Conservation (phyloP, 805 yeast species). For the Nakazawaea sp. region DNA sequence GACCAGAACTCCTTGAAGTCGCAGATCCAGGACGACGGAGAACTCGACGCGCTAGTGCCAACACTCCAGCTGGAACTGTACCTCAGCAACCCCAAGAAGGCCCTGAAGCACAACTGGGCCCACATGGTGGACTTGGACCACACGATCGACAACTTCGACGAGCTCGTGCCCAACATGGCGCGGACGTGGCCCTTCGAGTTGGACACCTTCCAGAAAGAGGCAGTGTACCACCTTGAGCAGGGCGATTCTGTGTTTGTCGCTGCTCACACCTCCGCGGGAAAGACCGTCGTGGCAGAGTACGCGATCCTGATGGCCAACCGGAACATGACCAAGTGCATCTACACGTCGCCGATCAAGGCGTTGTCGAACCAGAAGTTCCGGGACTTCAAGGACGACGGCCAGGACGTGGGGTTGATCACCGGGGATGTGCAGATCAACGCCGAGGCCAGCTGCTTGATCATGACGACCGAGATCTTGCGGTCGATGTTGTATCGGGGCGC, state of each 20-base stretch:
- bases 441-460: conserved; percentile 90
- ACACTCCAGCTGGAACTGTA: not conserved
- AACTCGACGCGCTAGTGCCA: not conserved
- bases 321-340: conserved; percentile 94
- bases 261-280: conserved; percentile 98
- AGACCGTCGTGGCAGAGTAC: conserved; percentile 96
- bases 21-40: conserved; percentile 31
- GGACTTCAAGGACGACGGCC: conserved; percentile 75
- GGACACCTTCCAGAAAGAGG: conserved; percentile 95
- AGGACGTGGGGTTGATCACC: conserved; percentile 87
- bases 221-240: conserved; percentile 91
- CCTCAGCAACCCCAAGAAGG: not conserved
- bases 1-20: conserved; percentile 17
- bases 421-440: conserved; percentile 98
- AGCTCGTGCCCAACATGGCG: conserved; percentile 90
- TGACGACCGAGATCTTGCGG: conserved; percentile 96
- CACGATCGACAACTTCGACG: conserved; percentile 74
- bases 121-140: conserved; percentile 88
- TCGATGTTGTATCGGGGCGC: conserved; percentile 97
- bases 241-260: conserved; percentile 99
- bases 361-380: conserved; percentile 85
- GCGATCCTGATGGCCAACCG: conserved; percentile 96
- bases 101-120: conserved; percentile 68
- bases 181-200: conserved; percentile 91
- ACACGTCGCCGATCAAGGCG: conserved; percentile 93